phyloP scores from a whole-genome alignment of 345 rosid genomes.

The Mangifera indica region DNA sequence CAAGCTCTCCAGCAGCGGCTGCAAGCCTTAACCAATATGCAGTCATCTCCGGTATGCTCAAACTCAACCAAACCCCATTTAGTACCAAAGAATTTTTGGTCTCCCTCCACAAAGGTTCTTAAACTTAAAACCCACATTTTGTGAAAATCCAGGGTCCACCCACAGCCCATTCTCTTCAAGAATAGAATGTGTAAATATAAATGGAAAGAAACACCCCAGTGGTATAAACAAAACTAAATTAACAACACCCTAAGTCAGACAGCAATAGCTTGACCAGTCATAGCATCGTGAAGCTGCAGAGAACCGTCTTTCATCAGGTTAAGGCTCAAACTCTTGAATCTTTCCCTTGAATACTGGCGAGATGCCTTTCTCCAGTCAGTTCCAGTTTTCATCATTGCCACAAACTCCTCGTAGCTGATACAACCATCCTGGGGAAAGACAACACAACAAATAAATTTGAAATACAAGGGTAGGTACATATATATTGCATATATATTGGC shows the following conservation, averaged over 20 bases:
- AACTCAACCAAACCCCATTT: constrained; percentile 1
- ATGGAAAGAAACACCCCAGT: constrained; percentile 13
- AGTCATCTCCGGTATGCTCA: neutral
- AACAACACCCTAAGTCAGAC: constrained; percentile 39
- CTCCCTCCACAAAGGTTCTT: constrained; percentile 9
- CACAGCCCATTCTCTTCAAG: constrained; percentile 3
- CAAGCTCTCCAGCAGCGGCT: neutral
- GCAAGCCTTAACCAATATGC: neutral
- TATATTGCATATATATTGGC: neutral
- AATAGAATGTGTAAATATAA: constrained; percentile 10
- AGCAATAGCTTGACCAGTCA: constrained; percentile 71
- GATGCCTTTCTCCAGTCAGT: constrained; percentile 99
- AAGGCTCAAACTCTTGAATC: constrained; percentile 91
- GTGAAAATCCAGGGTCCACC: constrained; percentile 2
- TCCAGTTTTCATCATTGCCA: constrained; percentile 96
- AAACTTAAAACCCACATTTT: constrained; percentile 9
- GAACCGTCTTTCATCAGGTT: constrained; percentile 98
- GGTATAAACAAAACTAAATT: constrained; percentile 19
- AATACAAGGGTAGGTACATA: neutral
- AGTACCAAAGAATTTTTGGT: constrained; percentile 6
- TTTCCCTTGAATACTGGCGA: constrained; percentile 92
- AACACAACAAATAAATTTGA: neutral
- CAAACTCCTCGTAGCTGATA: constrained; percentile 92
- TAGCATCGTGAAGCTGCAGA: constrained; percentile 79
- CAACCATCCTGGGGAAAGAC: constrained; percentile 60